Base-by-base conservation (phyloP, 352 stramenopile genomes). In the Plasmopara muralis region DNA sequence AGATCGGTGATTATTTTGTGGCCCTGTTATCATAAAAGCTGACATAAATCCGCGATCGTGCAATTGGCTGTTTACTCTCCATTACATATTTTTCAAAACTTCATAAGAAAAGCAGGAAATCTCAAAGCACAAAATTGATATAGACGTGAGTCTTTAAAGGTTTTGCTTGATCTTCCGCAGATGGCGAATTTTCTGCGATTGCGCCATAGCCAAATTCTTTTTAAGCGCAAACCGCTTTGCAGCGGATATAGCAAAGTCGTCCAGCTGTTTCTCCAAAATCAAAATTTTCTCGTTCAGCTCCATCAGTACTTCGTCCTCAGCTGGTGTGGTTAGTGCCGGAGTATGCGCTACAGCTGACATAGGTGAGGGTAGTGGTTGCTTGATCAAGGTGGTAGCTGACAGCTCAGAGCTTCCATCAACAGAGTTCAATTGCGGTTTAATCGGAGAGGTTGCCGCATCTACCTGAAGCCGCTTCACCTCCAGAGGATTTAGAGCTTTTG, bases 201-300 rank as follows among this genome's bases (percentile, higher is more conserved):
- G 77, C 31, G 79, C 72, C 71, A 84, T 88, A 15, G 78, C 78
- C 39, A 92, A 57, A 14, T 92, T 77, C 38, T 92, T 92, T 64
- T 92, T 92, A 18, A 92, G 20, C 1, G 77, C 76, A 66, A 79
- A 87, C 7, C 66, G 66, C 50, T 87, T 89, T 7, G 81, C 68
- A 30, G 77, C 71, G 7, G 72, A 77, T n/a, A 89, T 51, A n/a
- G 72, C 66, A 37, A 79, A 87, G 47, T 88, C 67, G 0, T 92
- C 78, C 18, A 89, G 42, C 41, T 78, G 65, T 25, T 54, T 30
- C 56, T 92, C 81, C 9, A 89, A 62, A 20, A 50, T 60, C 9
- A 50, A 7, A 45, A 86, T 72, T 33, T 84, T 84, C 13, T 18
- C 50, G 18, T 77, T 61, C 35, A 85, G 54, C 18, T 77, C 59